phyloP scores from a whole-genome alignment of 2,329 filamentous ascomycete species.

The Aspergillus spinulosporus region DNA sequence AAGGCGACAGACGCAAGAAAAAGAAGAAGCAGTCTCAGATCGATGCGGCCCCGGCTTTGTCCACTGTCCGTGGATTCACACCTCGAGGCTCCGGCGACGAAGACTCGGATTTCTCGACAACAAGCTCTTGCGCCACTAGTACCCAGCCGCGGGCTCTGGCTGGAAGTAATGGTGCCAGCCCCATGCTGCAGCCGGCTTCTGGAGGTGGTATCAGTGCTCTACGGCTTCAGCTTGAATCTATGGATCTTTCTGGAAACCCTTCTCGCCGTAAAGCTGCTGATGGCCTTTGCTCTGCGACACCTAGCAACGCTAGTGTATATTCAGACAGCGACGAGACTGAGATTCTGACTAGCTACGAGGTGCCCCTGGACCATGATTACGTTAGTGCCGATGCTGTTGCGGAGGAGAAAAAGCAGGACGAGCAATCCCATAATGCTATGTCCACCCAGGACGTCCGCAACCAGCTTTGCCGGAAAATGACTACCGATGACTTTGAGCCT shows the following conservation, averaged over 20 bases:
- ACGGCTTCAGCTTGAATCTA: slow-evolving; percentile 75
- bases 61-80: slow-evolving; percentile 47
- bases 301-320: slow-evolving; percentile 60
- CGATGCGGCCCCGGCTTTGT: slow-evolving; percentile 35
- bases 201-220: slow-evolving; percentile 76
- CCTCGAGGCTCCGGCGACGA: slow-evolving; percentile 47
- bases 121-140: slow-evolving; percentile 38
- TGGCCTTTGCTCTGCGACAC: slow-evolving; percentile 47
- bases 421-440: slow-evolving; percentile 39
- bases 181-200: slow-evolving; percentile 52
- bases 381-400: slow-evolving; percentile 60
- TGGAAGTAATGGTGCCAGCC: slow-evolving; percentile 42
- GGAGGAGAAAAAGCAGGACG: slow-evolving; percentile 26
- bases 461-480: slow-evolving; percentile 74
- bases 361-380: slow-evolving; percentile 81
- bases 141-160: slow-evolving; percentile 31
- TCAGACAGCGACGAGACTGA: slow-evolving; percentile 68
- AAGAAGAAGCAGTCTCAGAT: slow-evolving; percentile 41
- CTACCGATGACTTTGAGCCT: slow-evolving; percentile 83
- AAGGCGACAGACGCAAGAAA: slow-evolving; percentile 35
- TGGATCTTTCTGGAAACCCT: slow-evolving; percentile 65
- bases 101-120: slow-evolving; percentile 47
- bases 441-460: slow-evolving; percentile 58
- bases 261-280: slow-evolving; percentile 47
- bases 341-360: slow-evolving; percentile 76